Evolutionary conservation across 2,329 filamentous ascomycete species (phyloP), one percentile per base, ranked within the genome.

Genomic region (Botrytis deweyae): DNA sequence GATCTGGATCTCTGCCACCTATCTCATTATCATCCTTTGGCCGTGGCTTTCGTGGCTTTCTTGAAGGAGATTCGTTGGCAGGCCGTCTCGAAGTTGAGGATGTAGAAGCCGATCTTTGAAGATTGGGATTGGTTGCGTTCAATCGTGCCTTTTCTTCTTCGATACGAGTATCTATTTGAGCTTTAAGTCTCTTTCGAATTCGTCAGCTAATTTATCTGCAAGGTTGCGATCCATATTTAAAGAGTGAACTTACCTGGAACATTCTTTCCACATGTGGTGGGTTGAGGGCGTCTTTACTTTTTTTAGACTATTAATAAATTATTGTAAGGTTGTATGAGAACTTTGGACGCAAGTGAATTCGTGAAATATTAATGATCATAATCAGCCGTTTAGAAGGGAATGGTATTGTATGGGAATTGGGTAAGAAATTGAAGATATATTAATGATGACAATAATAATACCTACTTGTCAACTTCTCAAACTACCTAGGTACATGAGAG

Each of bases 71-170:
- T 66, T 79, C 79, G 62, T 78, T 77, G 14, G 78, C 75, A 55
- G 73, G 72, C 25, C 77, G 62, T 55, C 77, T 76, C 75, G 76
- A 76, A 20, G 78, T 75, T 75, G 76, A 76, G 14, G 78, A 75
- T 59, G 78, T 76, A 58, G 84, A 85, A 65, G 83, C 82, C 67
- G 85, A 88, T 76, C 80, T 84, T 12, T 86, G 84, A 62, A 76
- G 36, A 22, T 78, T 74, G 71, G 84, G 82, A 76, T 81, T 82
- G 75, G 84, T 81, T 72, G 87, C 77, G 77, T 82, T 79, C 78
- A 87, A 80, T 74, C 93, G 92, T 74, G 93, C 92, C 83, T 97
- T 93, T 84, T 98, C 95, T 84, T 97, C 94, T 80, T 94, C 93
- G 80, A 98, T 96, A 80, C 92, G 92, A 79, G 91, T 90, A 82